Percentiles rank a stretch among this genome's conserved stretches.
phyloP scores from a whole-genome alignment of 2,329 filamentous ascomycete species.

The Aspergillus aculeatus region DNA sequence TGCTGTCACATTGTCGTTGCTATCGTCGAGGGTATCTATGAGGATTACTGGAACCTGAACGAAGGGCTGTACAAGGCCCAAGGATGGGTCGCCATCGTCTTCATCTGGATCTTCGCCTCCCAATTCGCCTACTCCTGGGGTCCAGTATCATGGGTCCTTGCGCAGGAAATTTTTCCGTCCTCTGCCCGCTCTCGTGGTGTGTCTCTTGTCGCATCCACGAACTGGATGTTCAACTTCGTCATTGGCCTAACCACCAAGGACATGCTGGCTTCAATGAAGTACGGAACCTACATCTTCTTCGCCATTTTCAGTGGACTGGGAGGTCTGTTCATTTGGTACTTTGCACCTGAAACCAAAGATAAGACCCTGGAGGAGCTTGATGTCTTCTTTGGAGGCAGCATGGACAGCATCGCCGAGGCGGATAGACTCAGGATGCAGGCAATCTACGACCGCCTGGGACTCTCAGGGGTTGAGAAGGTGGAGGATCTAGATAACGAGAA shows the following conservation, averaged over 20 bases:
- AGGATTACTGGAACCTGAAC: constrained; percentile 53
- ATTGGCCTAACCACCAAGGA: constrained; percentile 33
- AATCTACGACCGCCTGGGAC: constrained; percentile 68
- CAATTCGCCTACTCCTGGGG: constrained; percentile 42
- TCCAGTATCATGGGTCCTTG: constrained; percentile 54
- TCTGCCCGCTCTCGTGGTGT: constrained; percentile 30
- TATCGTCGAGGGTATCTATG: constrained; percentile 46
- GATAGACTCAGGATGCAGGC: constrained; percentile 65
- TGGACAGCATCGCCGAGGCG: constrained; percentile 33
- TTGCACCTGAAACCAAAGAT: constrained; percentile 51
- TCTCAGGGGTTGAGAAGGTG: constrained; percentile 40
- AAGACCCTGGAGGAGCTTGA: constrained; percentile 59
- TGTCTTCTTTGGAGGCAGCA: constrained; percentile 42
- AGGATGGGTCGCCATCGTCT: constrained; percentile 64
- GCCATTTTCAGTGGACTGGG: constrained; percentile 40
- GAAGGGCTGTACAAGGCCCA: constrained; percentile 51
- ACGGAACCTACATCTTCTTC: constrained; percentile 45
- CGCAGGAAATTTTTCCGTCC: constrained; percentile 35
- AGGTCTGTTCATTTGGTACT: constrained; percentile 37
- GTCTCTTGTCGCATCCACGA: constrained; percentile 28
- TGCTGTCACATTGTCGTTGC: constrained; percentile 69
- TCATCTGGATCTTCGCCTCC: constrained; percentile 61
- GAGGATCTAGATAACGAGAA: constrained; percentile 22
- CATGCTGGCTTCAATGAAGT: constrained; percentile 28
- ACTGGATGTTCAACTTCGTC: constrained; percentile 37